Evolutionary conservation across 306 rosid genomes (phyloP).

Genomic region (Echinosophora koreensis): DNA sequence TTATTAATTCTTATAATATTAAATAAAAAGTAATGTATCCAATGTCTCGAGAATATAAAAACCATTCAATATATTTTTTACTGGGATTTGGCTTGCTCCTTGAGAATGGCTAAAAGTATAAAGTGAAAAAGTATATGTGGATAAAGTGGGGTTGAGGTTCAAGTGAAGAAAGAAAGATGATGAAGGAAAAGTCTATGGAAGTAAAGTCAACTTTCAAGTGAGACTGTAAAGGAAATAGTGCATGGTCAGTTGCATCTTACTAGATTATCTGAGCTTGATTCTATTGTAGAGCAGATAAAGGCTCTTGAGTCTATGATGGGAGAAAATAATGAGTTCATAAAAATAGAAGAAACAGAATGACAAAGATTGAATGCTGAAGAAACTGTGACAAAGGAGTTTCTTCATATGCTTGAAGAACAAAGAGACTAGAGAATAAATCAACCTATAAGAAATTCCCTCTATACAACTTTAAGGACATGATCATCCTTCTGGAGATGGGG

Average conservation of each 20-base stretch:
- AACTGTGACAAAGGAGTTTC: slow-evolving; percentile 81
- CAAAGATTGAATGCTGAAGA: slow-evolving; percentile 82
- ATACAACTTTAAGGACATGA: slow-evolving; percentile 54
- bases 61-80: too few relatives aligned
- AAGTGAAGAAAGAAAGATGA: slow-evolving; percentile 56
- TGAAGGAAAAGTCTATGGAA: slow-evolving; percentile 55
- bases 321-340: slow-evolving; percentile 41
- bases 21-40: too few relatives aligned
- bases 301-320: slow-evolving; percentile 82
- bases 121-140: too few relatives aligned
- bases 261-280: slow-evolving; percentile 77
- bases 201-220: slow-evolving; percentile 63
- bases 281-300: slow-evolving; percentile 86
- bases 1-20: too few relatives aligned
- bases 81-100: too few relatives aligned
- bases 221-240: slow-evolving; percentile 78
- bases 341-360: slow-evolving; percentile 59
- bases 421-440: slow-evolving; percentile 51
- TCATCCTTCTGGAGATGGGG: slow-evolving; percentile 49
- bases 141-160: slow-evolving; percentile 72
- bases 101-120: too few relatives aligned
- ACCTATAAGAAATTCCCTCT: slow-evolving; percentile 53
- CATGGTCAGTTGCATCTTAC: slow-evolving; percentile 61
- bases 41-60: too few relatives aligned
- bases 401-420: slow-evolving; percentile 87